These are phyloP conservation scores for Dactylellina drechsleri DNA, from an alignment of 2,329 filamentous ascomycete genomes.

Conservation along the genomic window DNA sequence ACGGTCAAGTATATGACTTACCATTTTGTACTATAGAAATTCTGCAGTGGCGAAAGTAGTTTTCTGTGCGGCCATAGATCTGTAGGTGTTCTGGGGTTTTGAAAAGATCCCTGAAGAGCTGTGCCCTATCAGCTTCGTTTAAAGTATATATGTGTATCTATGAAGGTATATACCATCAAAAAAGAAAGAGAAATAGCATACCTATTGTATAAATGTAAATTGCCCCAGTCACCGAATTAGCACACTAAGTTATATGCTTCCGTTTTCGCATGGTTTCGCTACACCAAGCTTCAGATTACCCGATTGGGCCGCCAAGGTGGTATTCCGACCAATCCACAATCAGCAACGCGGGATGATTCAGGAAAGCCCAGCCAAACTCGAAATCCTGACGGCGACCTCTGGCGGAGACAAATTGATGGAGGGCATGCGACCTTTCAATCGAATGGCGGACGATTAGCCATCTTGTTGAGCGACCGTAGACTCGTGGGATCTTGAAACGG, in stretches of 20 bases:
- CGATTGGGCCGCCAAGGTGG: constrained; percentile 2
- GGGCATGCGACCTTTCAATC: background rate
- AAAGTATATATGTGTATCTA: constrained; percentile 2
- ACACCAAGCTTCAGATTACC: constrained; percentile 12
- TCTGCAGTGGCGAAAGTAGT: constrained; percentile 1
- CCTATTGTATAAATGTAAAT: constrained; percentile 14
- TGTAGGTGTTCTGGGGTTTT: background rate
- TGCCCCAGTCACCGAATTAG: background rate
- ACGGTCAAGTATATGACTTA: no score
- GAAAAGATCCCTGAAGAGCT: background rate
- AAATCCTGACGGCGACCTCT: constrained; percentile 3
- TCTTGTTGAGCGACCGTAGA: constrained; percentile 1
- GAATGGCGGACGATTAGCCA: background rate
- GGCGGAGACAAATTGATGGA: constrained; percentile 4
- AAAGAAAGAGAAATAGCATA: background rate
- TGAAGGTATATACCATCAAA: background rate
- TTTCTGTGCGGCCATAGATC: constrained; percentile 3
- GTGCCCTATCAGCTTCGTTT: background rate
- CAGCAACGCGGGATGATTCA: constrained; percentile 7
- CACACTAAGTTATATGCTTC: background rate
- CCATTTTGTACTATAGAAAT: background rate
- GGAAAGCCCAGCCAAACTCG: constrained; percentile 20
- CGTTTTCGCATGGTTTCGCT: constrained; percentile 7
- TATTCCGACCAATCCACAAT: constrained; percentile 1
- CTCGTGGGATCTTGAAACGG: background rate